phyloP scores from a whole-genome alignment of 2,329 filamentous ascomycete genomes.

The Cephalotrichum gorgonifer region DNA sequence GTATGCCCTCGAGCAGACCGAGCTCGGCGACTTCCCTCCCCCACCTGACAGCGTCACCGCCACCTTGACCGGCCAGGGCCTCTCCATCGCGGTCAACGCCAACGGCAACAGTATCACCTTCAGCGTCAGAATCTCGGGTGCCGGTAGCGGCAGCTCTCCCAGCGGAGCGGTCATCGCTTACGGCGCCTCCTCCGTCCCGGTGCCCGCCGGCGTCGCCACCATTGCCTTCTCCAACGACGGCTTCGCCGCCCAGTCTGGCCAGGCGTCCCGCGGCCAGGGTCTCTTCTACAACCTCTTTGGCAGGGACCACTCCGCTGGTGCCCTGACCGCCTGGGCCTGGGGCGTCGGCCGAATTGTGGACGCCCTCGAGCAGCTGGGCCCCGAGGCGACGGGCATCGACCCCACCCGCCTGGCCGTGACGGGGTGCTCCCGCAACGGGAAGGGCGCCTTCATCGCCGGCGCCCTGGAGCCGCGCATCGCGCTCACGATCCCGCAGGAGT shows the following conservation, averaged over 20 bases:
- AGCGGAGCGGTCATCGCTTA: conserved; percentile 45
- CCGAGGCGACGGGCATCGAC: conserved; percentile 36
- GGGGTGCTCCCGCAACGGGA: conserved; percentile 54
- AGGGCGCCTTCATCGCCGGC: conserved; percentile 51
- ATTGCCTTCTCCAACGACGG: conserved; percentile 50
- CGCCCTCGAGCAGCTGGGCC: conserved; percentile 39
- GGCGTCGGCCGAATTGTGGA: conserved; percentile 51
- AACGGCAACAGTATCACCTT: conserved; percentile 29
- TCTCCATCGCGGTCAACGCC: conserved; percentile 25
- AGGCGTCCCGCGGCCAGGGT: conserved; percentile 40
- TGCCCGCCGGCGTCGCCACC: conserved; percentile 41
- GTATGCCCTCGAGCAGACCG: conserved; percentile 37
- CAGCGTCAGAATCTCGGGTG: conserved; percentile 21
- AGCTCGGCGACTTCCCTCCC: conserved; percentile 36
- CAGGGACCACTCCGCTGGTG: conserved; percentile 41
- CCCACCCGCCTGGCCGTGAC: conserved; percentile 42
- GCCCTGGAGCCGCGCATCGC: conserved; percentile 49
- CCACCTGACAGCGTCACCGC: conserved; percentile 35
- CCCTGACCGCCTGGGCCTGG: conserved; percentile 54
- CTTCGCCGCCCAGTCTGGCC: conserved; percentile 38
- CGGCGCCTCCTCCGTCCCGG: conserved; percentile 42
- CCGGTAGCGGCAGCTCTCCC: conserved; percentile 14
- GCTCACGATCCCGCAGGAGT: conserved; percentile 52
- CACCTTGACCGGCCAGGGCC: conserved; percentile 27
- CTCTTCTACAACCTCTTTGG: conserved; percentile 52